Evolutionary conservation across 805 yeast genomes (phyloP).

Genomic region (Candida golubevii): DNA sequence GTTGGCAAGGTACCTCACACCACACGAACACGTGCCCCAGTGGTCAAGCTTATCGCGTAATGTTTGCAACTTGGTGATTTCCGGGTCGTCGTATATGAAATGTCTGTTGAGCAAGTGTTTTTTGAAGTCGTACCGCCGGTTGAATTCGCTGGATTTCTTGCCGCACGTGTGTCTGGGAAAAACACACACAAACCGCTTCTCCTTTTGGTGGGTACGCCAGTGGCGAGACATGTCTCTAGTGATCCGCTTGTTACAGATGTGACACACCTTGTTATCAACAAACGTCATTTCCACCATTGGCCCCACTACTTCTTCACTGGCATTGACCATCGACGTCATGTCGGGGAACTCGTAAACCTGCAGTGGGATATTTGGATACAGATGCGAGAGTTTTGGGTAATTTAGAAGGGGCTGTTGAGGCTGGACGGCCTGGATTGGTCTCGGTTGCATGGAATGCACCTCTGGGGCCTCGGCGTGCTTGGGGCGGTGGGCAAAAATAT

Average conservation of each 20-base stretch:
- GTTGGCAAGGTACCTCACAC: constrained; percentile 27
- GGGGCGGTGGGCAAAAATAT: no score
- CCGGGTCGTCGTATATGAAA: constrained; percentile 48
- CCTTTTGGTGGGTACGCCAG: constrained; percentile 55
- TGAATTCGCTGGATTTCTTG: constrained; percentile 59
- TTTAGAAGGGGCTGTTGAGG: no score
- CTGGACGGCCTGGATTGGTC: no score
- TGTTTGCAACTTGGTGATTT: constrained; percentile 43
- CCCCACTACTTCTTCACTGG: constrained; percentile 27
- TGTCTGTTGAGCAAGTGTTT: constrained; percentile 61
- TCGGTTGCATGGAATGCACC: no score
- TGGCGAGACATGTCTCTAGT: constrained; percentile 61
- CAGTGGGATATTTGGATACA: no score
- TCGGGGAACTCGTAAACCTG: constrained; percentile 27
- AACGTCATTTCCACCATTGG: constrained; percentile 37
- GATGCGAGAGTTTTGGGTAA: no score
- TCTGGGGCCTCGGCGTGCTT: no score
- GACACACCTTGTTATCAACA: constrained; percentile 43
- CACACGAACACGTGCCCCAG: constrained; percentile 49
- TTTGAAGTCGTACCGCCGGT: constrained; percentile 65
- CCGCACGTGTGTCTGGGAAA: constrained; percentile 52
- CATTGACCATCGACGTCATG: constrained; percentile 35
- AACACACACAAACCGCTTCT: constrained; percentile 53
- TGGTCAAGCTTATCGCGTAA: constrained; percentile 49
- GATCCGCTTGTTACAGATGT: constrained; percentile 49